Percentiles rank a stretch among this genome's conserved stretches.
Evolutionary conservation across 306 rosid species (phyloP).

Genomic region (Ochetophila trinervis): DNA sequence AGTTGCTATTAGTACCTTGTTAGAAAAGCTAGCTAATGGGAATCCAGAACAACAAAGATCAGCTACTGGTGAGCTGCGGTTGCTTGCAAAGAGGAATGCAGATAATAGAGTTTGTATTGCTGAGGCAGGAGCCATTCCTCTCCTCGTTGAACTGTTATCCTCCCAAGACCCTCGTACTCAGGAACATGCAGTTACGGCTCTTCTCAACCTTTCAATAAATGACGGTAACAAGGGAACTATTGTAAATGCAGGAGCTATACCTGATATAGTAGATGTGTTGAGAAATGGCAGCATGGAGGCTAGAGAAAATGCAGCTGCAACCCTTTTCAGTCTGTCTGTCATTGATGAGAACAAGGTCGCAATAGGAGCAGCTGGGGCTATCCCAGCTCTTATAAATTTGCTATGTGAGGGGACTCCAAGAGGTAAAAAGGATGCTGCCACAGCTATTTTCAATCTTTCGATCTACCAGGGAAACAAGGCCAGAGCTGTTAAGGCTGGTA

Average conservation of each 20-base stretch:
- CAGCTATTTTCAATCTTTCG: conserved; percentile 87
- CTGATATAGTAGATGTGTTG: conserved; percentile 89
- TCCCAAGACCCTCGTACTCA: conserved; percentile 79
- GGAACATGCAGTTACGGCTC: conserved; percentile 97
- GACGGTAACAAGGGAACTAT: conserved; percentile 88
- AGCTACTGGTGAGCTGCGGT: conserved; percentile 92
- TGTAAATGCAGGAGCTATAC: conserved; percentile 88
- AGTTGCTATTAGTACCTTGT: conserved; percentile 49
- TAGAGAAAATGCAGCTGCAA: conserved; percentile 97
- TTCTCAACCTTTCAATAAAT: conserved; percentile 87
- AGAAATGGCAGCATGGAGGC: conserved; percentile 94
- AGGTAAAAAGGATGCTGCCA: conserved; percentile 98
- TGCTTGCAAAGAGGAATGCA: conserved; percentile 92
- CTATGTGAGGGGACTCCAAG: conserved; percentile 93
- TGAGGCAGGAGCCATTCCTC: conserved; percentile 95
- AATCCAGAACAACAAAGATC: conserved; percentile 81
- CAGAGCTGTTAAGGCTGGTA: conserved; percentile 90
- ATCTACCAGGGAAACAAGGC: conserved; percentile 98
- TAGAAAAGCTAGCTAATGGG: conserved; percentile 59
- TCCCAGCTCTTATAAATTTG: conserved; percentile 82
- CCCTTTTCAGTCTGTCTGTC: conserved; percentile 90
- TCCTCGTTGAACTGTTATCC: conserved; percentile 78
- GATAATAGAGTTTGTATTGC: conserved; percentile 96
- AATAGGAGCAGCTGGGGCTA: conserved; percentile 98
- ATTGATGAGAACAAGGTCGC: conserved; percentile 88